These are phyloP conservation scores for Clathrospora elynae DNA, from an alignment of 2,329 filamentous ascomycete genomes.

Conservation along the genomic window DNA sequence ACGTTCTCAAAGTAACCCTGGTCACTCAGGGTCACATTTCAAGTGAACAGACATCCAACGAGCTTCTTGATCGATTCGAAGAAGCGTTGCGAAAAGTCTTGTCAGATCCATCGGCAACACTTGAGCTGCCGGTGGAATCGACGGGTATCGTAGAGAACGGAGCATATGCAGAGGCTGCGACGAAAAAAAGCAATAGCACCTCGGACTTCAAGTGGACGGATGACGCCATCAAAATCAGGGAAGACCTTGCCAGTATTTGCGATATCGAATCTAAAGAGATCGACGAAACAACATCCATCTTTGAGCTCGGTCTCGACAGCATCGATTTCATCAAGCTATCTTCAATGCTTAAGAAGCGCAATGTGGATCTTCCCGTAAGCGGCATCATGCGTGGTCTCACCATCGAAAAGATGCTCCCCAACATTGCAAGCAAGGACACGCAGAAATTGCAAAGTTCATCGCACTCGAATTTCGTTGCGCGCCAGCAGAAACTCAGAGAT, in stretches of 20 bases:
- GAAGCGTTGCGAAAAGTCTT: conserved; percentile 46
- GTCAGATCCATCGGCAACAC: conserved; percentile 34
- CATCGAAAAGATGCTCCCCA: conserved; percentile 63
- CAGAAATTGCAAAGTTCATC: conserved; percentile 5
- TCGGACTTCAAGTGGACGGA: conserved; percentile 63
- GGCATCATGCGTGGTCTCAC: conserved; percentile 75
- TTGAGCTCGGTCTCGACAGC: conserved; percentile 86
- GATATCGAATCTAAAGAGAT: conserved; percentile 60
- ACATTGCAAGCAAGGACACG: conserved; percentile 15
- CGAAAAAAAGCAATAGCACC: neutral
- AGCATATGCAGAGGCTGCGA: neutral
- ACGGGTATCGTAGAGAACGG: neutral
- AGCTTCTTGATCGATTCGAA: conserved; percentile 54
- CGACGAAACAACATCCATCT: conserved; percentile 66
- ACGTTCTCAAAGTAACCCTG: conserved; percentile 61
- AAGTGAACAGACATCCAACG: conserved; percentile 40
- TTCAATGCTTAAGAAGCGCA: conserved; percentile 67
- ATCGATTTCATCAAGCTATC: conserved; percentile 89
- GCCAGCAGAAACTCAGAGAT: conserved; percentile 44
- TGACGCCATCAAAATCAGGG: conserved; percentile 59
- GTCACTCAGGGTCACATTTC: conserved; percentile 60
- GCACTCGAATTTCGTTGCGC: conserved; percentile 22
- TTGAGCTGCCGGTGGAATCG: conserved; percentile 14
- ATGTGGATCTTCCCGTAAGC: conserved; percentile 70
- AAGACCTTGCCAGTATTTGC: conserved; percentile 68